Evolutionary conservation across 1,284 basidiomycete genomes (phyloP).

Genomic region (Trichosporon faecale): DNA sequence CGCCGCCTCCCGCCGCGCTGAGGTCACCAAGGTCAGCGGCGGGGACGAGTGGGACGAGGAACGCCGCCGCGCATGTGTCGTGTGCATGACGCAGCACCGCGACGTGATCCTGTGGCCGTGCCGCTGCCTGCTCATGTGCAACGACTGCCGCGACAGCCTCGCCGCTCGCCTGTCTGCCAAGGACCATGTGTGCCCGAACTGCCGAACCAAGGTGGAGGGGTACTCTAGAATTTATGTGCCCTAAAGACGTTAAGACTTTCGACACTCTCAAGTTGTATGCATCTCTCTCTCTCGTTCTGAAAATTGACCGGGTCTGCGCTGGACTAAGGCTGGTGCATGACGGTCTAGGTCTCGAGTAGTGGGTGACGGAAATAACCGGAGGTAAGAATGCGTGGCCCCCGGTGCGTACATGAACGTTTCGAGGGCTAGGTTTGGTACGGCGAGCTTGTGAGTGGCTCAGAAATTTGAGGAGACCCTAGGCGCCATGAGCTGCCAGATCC

Average conservation of each 20-base stretch:
- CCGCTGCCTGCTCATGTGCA: conserved; percentile 46
- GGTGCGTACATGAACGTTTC: not conserved
- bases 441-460: conserved; percentile 1
- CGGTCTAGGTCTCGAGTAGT: no score
- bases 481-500: not conserved
- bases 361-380: conserved; percentile 11
- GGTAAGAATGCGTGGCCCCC: conserved; percentile 9
- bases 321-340: not conserved
- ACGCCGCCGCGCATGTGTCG: conserved; percentile 41
- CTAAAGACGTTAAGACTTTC: conserved; percentile 13
- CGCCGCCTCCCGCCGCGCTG: conserved; percentile 25
- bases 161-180: conserved; percentile 41
- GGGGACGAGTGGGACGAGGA: conserved; percentile 47
- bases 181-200: conserved; percentile 48
- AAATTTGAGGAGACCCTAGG: not conserved
- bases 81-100: conserved; percentile 47
- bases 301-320: not conserved
- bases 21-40: not conserved
- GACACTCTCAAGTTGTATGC: not conserved
- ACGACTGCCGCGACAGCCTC: conserved; percentile 49
- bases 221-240: conserved; percentile 48
- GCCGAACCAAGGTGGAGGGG: conserved; percentile 40
- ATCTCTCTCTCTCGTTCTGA: not conserved
- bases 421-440: not conserved
- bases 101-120: conserved; percentile 51